phyloP scores from a whole-genome alignment of 805 yeast genomes.

The Yueomyces sp. region DNA sequence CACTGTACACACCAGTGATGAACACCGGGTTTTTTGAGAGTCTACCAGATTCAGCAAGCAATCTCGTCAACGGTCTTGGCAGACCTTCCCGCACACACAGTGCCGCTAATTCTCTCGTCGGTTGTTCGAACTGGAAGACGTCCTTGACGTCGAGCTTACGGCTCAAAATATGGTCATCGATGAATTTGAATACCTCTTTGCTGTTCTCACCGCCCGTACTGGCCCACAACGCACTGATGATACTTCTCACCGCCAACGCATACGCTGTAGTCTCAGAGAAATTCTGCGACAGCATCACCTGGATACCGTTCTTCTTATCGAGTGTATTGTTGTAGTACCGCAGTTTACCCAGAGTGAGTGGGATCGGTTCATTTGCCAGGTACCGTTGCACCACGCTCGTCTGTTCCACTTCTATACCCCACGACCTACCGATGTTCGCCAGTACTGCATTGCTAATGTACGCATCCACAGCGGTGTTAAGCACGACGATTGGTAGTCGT shows the following conservation, averaged over 20 bases:
- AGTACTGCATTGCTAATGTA: conserved; percentile 58
- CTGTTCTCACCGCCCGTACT: conserved; percentile 37
- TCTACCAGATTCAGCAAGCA: conserved; percentile 91
- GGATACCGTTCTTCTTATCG: conserved; percentile 37
- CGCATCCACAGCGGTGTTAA: conserved; percentile 63
- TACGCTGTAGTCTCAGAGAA: conserved; percentile 24
- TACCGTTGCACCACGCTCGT: conserved; percentile 51
- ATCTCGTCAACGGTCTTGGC: conserved; percentile 62
- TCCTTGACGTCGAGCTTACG: conserved; percentile 62
- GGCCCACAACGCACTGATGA: conserved; percentile 72
- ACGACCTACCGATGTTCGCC: conserved; percentile 50
- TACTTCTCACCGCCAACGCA: conserved; percentile 66
- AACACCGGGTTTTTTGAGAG: conserved; percentile 69
- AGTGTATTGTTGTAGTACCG: conserved; percentile 29
- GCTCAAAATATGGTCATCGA: conserved; percentile 64
- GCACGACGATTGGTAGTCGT: conserved; percentile 70
- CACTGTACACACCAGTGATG: conserved; percentile 84
- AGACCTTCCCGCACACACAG: conserved; percentile 66
- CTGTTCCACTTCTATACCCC: conserved; percentile 83
- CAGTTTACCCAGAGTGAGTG: conserved; percentile 56
- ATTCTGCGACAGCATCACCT: conserved; percentile 28
- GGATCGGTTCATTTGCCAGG: conserved; percentile 54
- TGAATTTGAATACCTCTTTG: conserved; percentile 50
- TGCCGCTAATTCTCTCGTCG: conserved; percentile 70
- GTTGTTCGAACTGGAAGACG: conserved; percentile 71